Evolutionary conservation across 495 filamentous ascomycete genomes (phyloP), one percentile per base, ranked within the genome.

Genomic region (Hypoxylon fragiforme): DNA sequence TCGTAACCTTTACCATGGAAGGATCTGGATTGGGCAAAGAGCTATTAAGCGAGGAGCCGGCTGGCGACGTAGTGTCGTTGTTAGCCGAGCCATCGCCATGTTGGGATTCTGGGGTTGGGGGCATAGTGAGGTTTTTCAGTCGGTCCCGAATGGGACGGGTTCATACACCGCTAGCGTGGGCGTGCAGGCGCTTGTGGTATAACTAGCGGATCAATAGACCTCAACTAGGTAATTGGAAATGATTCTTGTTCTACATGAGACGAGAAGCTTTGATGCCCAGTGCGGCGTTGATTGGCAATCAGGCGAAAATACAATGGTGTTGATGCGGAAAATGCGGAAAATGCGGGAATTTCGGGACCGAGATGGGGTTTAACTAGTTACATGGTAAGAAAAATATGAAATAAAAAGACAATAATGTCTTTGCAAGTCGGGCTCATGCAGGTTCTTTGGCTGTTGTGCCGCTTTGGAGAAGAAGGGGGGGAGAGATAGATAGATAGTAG

Each of bases 1-100:
- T 67, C 15, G 76, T 79, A 63, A 79, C 69, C 59, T 79, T 79
- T 56, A 78, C 67, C 45, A 64, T 67, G 60, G 71, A 70, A 28
- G 69, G 52, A 51, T 73, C 65, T 44, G 52, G 44, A 26, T 62
- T 60, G 40, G 46, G 47, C 22, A 40, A 54, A 35, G 67, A 53
- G 64, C 68, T 53, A 69, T 65, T 60, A 67, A 64, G 50, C 65
- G 66, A 68, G 34, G 50, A 54, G 64, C 64, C 63, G 68, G 58
- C 67, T 34, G 58, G 57, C 52, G 58, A 53, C 56, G 60, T 67
- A 58, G 47, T 67, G 36, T 65, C 72, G 47, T 65, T 62, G 31
- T 56, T 60, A 18, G 43, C 44, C 42, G 65, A 60, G 21, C 51
- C 58, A 53, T 68, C 65, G 56, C 58, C 65, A 47, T 53, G 50